Percentiles rank a stretch among this genome's conserved stretches.
These are phyloP conservation scores for Mycosphaerella sp. DNA, from an alignment of 2,329 filamentous ascomycete genomes.

Conservation along the genomic window DNA sequence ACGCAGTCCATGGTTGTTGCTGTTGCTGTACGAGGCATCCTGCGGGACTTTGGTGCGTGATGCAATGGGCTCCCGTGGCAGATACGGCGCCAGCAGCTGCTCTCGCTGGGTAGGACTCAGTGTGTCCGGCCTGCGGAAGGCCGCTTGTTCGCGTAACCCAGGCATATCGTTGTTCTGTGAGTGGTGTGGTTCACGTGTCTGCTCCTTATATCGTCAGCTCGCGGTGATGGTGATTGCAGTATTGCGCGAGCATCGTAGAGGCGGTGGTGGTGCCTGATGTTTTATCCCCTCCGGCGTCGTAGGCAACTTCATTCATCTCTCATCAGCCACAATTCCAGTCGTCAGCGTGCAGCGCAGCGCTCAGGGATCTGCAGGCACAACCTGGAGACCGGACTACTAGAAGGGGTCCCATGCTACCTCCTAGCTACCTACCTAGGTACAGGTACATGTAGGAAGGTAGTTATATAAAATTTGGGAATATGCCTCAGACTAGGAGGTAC, in stretches of 20 bases:
- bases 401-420: neutral
- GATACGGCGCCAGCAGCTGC: constrained; percentile 31
- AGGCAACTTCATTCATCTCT: neutral
- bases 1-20: constrained; percentile 12
- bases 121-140: constrained; percentile 27
- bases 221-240: too few relatives aligned
- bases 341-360: constrained; percentile 6
- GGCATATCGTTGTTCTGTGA: constrained; percentile 20
- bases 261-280: neutral
- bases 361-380: neutral
- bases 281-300: constrained; percentile 1
- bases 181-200: too few relatives aligned
- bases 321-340: neutral
- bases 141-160: constrained; percentile 24
- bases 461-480: too few relatives aligned
- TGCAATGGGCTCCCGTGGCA: constrained; percentile 23
- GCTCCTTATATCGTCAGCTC: too few relatives aligned
- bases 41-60: constrained; percentile 9
- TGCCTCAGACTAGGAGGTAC: too few relatives aligned
- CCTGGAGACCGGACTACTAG: neutral
- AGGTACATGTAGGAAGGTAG: too few relatives aligned
- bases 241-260: neutral
- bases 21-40: neutral
- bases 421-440: neutral
- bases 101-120: constrained; percentile 30